phyloP scores from a whole-genome alignment of 495 filamentous ascomycete species.

The Penicillium ucsense region DNA sequence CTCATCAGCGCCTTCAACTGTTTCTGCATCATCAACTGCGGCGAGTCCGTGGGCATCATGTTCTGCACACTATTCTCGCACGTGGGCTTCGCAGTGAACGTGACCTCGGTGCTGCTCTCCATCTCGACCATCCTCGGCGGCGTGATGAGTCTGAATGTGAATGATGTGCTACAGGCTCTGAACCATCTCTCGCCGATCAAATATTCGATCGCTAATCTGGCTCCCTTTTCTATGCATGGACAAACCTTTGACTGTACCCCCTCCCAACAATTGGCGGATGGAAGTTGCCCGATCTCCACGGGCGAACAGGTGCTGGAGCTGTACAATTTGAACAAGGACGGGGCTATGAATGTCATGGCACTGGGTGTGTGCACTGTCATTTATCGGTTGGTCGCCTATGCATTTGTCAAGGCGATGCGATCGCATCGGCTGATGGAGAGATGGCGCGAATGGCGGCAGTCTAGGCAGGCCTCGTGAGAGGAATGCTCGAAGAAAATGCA shows the following conservation, averaged over 20 bases:
- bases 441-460: constrained; percentile 18
- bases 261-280: constrained; percentile 42
- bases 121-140: constrained; percentile 60
- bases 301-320: constrained; percentile 54
- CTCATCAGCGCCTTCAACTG: constrained; percentile 57
- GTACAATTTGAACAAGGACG: constrained; percentile 51
- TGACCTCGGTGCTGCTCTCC: constrained; percentile 52
- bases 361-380: constrained; percentile 49
- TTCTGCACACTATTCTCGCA: constrained; percentile 69
- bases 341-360: constrained; percentile 47
- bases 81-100: constrained; percentile 64
- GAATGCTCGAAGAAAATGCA: no score
- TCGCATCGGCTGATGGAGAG: constrained; percentile 16
- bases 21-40: constrained; percentile 63
- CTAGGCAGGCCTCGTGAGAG: constrained; percentile 1
- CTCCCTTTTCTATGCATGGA: constrained; percentile 45
- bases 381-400: constrained; percentile 57
- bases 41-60: constrained; percentile 68
- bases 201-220: constrained; percentile 54
- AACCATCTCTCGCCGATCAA: constrained; percentile 64
- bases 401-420: constrained; percentile 42
- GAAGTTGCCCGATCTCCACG: constrained; percentile 48
- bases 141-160: constrained; percentile 56
- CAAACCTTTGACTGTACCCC: constrained; percentile 51
- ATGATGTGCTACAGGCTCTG: constrained; percentile 51